Evolutionary conservation across 768 basidiomycete species (phyloP).

Genomic region (Rhizopogon roseolus): DNA sequence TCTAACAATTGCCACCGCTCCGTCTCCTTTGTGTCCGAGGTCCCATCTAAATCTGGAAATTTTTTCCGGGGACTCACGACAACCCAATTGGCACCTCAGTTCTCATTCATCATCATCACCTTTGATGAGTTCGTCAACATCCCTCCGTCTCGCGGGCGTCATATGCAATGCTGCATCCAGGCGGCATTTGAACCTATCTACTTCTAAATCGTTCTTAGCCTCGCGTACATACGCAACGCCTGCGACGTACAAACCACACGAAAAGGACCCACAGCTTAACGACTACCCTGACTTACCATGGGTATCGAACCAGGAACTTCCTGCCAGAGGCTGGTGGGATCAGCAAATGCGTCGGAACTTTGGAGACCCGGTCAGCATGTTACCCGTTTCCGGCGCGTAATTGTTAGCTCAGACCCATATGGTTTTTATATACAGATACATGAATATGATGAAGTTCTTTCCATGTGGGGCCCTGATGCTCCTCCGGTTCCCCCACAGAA

Average conservation of each 20-base stretch:
- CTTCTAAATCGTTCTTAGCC: neutral
- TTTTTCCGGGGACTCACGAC: conserved; percentile 18
- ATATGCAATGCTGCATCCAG: conserved; percentile 5
- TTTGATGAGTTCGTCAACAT: conserved; percentile 13
- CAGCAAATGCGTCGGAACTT: conserved; percentile 72
- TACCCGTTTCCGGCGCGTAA: conserved; percentile 5
- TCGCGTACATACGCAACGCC: conserved; percentile 22
- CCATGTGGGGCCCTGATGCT: conserved; percentile 86
- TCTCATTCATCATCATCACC: conserved; percentile 5
- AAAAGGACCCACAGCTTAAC: conserved; percentile 62
- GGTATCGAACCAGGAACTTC: conserved; percentile 59
- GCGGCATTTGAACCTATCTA: neutral
- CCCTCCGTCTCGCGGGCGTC: conserved; percentile 13
- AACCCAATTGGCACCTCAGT: neutral
- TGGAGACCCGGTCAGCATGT: conserved; percentile 62
- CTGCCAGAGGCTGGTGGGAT: conserved; percentile 73
- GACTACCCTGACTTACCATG: conserved; percentile 72
- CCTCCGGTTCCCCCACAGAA: conserved; percentile 53
- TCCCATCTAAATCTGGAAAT: conserved; percentile 4
- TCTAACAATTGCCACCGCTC: conserved; percentile 5
- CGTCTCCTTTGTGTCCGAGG: conserved; percentile 13
- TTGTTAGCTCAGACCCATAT: conserved; percentile 11
- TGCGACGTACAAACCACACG: conserved; percentile 14
- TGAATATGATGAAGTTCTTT: conserved; percentile 74
- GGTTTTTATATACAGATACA: conserved; percentile 48